These are phyloP conservation scores for Groenewaldozyma auringiensis DNA, from an alignment of 1,139 yeast genomes.

Conservation along the genomic window DNA sequence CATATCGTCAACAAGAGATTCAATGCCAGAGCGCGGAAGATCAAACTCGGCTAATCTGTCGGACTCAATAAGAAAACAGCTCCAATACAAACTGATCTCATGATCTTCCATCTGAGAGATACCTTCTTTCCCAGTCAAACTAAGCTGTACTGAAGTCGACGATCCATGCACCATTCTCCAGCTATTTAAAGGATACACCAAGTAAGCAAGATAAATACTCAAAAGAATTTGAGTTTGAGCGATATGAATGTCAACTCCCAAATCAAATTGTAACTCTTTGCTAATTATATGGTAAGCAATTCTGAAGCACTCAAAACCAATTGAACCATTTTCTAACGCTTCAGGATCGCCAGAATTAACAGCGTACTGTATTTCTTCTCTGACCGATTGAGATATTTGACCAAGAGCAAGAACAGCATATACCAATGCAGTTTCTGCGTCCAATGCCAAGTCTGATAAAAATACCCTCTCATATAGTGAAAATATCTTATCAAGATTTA, in stretches of 20 bases:
- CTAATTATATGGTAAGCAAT: conserved; percentile 7
- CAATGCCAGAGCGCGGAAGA: conserved; percentile 16
- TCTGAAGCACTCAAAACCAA: conserved; percentile 9
- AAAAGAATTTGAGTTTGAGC: conserved; percentile 8
- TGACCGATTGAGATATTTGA: conserved; percentile 8
- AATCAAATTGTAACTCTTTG: conserved; percentile 7
- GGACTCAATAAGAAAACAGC: conserved; percentile 17
- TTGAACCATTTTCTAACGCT: neutral
- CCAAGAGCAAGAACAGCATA: conserved; percentile 14
- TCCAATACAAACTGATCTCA: conserved; percentile 14
- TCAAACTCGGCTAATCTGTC: conserved; percentile 18
- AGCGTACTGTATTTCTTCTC: conserved; percentile 1
- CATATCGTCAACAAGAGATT: conserved; percentile 16
- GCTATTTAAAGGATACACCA: conserved; percentile 14
- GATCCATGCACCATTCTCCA: conserved; percentile 16
- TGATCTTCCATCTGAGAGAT: neutral
- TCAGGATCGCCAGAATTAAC: conserved; percentile 2
- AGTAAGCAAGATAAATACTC: conserved; percentile 15
- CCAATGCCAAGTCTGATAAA: conserved; percentile 1
- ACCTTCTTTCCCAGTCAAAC: neutral
- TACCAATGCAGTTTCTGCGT: conserved; percentile 12
- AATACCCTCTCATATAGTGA: conserved; percentile 4
- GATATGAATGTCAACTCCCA: conserved; percentile 9
- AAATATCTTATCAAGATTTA: conserved; percentile 2
- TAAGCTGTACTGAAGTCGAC: conserved; percentile 9